Percentiles rank a stretch among this genome's conserved stretches.
phyloP scores from a whole-genome alignment of 345 rosid genomes.

The Ceriops zippeliana region DNA sequence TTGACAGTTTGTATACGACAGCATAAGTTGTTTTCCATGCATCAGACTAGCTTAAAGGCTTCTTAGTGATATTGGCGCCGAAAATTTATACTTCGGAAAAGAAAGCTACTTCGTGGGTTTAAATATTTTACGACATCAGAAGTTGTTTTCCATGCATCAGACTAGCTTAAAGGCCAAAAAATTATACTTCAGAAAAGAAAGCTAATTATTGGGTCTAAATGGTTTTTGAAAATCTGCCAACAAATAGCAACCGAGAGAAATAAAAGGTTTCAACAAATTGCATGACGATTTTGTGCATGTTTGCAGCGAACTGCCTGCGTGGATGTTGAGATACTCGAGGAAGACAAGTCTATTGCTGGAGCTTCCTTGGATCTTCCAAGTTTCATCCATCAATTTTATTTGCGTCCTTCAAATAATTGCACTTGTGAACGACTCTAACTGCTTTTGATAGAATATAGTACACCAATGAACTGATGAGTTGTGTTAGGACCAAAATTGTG shows the following conservation, averaged over 20 bases:
- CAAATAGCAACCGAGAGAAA: background rate
- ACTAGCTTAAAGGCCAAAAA: background rate
- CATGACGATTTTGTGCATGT: background rate
- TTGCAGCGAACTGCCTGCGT: conserved; percentile 12
- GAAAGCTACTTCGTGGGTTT: no score
- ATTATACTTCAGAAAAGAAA: no score
- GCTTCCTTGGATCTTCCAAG: conserved; percentile 22
- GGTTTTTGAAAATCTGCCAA: background rate
- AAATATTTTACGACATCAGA: background rate
- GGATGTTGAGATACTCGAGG: conserved; percentile 19
- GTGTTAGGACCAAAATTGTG: no score
- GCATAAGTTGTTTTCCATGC: background rate
- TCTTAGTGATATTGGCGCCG: background rate
- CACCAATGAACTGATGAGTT: background rate
- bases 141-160: background rate
- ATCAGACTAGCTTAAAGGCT: background rate
- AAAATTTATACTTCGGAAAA: no score
- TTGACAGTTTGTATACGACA: background rate
- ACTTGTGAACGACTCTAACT: background rate
- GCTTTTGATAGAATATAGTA: background rate
- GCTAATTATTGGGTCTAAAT: no score
- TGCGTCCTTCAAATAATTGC: background rate
- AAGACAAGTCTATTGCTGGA: conserved; percentile 31
- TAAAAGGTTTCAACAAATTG: background rate
- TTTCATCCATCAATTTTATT: conserved; percentile 3